These are phyloP conservation scores for Xanthoconium separans DNA, from an alignment of 1,284 basidiomycete species.

Conservation along the genomic window DNA sequence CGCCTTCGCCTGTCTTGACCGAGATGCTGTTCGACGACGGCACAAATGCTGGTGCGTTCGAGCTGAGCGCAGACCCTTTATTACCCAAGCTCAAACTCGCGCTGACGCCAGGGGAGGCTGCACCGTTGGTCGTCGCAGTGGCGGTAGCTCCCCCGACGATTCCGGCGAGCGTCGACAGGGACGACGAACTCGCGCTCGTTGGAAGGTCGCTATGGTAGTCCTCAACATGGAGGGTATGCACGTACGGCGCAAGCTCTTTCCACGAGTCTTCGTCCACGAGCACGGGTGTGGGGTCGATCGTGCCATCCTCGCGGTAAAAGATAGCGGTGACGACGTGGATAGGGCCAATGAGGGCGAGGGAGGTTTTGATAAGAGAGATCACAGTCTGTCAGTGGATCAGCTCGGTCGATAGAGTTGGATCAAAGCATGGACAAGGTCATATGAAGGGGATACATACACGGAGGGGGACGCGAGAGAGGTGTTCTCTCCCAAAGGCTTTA, in stretches of 20 bases:
- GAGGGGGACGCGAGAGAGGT: not conserved
- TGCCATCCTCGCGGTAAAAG: conserved; percentile 33
- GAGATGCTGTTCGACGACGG: no score
- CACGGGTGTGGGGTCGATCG: conserved; percentile 20
- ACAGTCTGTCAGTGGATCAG: not conserved
- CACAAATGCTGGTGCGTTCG: not conserved
- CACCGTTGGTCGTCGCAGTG: no score
- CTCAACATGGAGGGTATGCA: no score
- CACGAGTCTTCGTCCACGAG: conserved; percentile 33
- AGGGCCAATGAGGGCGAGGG: conserved; percentile 17
- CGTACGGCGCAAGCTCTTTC: conserved; percentile 32
- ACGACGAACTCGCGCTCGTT: no score
- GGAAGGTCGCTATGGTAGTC: no score
- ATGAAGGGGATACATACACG: not conserved
- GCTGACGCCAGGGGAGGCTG: not conserved
- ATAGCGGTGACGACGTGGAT: conserved; percentile 23
- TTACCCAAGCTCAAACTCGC: no score
- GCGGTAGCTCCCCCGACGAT: no score
- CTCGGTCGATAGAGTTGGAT: not conserved
- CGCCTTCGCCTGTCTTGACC: conserved; percentile 10
- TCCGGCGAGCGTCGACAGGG: no score
- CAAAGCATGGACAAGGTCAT: not conserved
- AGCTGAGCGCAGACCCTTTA: not conserved
- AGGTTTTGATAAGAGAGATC: conserved; percentile 23
- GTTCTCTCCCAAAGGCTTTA: conserved; percentile 5